Conservation (phyloP, 164 flowering plant genomes). For the Vitis vinifera region ASM3070453v1 NC_081813.1:7073001-7073500, state of each 20-base stretch:
- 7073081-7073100: no score
- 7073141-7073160: conserved; percentile 65
- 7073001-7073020: conserved; percentile 4
- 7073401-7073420: no score
- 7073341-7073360: no score
- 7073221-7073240: not conserved
- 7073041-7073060: no score
- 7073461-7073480: not conserved
- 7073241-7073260: not conserved
- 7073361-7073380: no score
- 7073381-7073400: no score
- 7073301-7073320: no score
- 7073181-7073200: conserved; percentile 47
- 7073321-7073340: no score
- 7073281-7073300: no score
- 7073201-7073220: conserved; percentile 55
- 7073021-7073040: not conserved
- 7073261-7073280: not conserved
- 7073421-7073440: no score
- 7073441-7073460: no score
- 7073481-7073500: conserved; percentile 32
- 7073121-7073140: conserved; percentile 62
- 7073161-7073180: conserved; percentile 47
- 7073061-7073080: no score
- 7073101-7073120: not conserved